Evolutionary conservation across 2,329 filamentous ascomycete species (phyloP).

Genomic region (Paraphoma sp.): DNA sequence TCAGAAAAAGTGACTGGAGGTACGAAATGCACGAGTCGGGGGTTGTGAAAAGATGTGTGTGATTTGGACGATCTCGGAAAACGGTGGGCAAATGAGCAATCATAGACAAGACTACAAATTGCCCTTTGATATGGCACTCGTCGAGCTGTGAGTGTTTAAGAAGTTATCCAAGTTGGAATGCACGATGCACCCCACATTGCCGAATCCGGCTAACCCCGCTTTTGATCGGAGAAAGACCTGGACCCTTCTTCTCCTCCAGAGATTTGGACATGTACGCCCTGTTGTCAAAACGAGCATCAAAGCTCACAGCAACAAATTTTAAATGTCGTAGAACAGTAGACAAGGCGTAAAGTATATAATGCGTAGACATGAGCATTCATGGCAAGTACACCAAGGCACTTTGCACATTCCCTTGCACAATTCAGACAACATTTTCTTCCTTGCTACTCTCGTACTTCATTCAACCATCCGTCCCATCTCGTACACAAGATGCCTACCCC

Average conservation of each 20-base stretch:
- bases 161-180: background rate
- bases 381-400: background rate
- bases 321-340: too few relatives aligned
- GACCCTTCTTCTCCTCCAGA: background rate
- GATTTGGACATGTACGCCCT: background rate
- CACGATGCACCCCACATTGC: background rate
- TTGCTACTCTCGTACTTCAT: background rate
- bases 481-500: background rate
- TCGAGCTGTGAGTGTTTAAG: background rate
- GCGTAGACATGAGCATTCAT: too few relatives aligned
- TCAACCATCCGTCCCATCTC: background rate
- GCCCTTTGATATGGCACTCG: too few relatives aligned
- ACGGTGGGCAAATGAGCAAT: too few relatives aligned
- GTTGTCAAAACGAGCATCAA: background rate
- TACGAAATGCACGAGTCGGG: too few relatives aligned
- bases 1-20: too few relatives aligned
- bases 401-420: background rate
- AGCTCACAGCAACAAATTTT: background rate
- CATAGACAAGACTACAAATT: too few relatives aligned
- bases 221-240: background rate
- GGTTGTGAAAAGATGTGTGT: too few relatives aligned
- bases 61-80: too few relatives aligned
- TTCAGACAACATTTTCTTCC: background rate
- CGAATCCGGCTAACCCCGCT: background rate
- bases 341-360: too few relatives aligned